A percentile compares a stretch with the other conserved stretches of the same genome.
Evolutionary conservation across 208 protist species (phyloP).

Genomic region (Angomonas ambiguus): DNA sequence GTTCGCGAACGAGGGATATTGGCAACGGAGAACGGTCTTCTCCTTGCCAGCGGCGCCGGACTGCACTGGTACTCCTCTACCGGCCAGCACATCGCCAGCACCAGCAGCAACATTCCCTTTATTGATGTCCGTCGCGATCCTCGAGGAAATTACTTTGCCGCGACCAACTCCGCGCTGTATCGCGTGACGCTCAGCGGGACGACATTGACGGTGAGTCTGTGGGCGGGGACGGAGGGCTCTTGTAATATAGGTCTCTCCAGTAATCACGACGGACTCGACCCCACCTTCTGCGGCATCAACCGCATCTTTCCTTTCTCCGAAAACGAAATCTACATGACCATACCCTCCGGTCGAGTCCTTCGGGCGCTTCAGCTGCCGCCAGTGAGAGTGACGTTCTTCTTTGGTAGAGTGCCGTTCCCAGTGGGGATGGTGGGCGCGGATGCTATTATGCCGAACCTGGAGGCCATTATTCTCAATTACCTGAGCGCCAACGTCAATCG

Average conservation of each 20-base stretch:
- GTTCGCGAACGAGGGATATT: conserved; percentile 20
- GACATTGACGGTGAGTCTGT: conserved; percentile 15
- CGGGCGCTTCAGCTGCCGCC: conserved; percentile 33
- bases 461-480: conserved; percentile 21
- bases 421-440: conserved; percentile 32
- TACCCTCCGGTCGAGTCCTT: conserved; percentile 18
- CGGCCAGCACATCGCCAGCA: conserved; percentile 8
- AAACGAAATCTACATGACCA: conserved; percentile 49
- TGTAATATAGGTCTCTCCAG: neutral
- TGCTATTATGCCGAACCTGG: conserved; percentile 23
- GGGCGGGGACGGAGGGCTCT: conserved; percentile 19
- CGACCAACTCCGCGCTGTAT: conserved; percentile 19
- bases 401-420: conserved; percentile 42
- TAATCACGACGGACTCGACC: conserved; percentile 25
- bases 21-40: conserved; percentile 18
- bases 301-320: conserved; percentile 32
- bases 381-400: conserved; percentile 14
- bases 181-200: conserved; percentile 15
- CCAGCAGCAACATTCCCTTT: neutral
- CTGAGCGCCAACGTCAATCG: conserved; percentile 17
- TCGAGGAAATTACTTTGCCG: conserved; percentile 15
- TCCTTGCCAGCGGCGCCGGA: conserved; percentile 15
- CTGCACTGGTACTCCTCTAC: conserved; percentile 27
- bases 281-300: conserved; percentile 30
- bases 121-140: conserved; percentile 13